Base-by-base conservation (phyloP, 2,329 filamentous ascomycete species). In the Fusarium humuli region DNA sequence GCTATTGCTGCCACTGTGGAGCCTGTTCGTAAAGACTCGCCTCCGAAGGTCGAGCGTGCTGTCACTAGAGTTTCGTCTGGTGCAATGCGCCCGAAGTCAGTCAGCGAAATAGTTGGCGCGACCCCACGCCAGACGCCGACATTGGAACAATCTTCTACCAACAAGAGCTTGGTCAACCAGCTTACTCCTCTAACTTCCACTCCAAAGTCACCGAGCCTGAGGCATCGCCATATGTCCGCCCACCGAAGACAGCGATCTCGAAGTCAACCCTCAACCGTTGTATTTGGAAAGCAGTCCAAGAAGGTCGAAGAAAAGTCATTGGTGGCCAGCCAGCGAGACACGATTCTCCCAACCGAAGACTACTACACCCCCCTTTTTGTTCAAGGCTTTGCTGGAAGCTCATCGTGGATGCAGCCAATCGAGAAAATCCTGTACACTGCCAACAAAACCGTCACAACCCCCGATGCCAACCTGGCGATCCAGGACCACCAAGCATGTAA, bases 401-500 rank as follows among this genome's bases (percentile, higher is more conserved):
- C 85, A 48, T 85, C 83, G 54, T 89, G 87, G 83, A 88, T 90
- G 83, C 88, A 88, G 59, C 85, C 86, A 1, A 81, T 91, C 11
- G 88, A 92, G 60, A 91, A 93, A 44, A 86, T 98, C 1, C 83
- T 98, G 6, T 88, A 91, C 58, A 91, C 93, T 46, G 93, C 94
- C 6, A 92, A 94, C 76, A 99, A 99, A 79, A 97, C 94, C 0
- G 84, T 98, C 13, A 94, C 92, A 3, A 98, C 95, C 0, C 85
- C 91, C 3, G 94, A 98, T 76, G 91, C 94, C 53, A 90, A 94
- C 61, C 88, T 97, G 3, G 91, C 94, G 45, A 89, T 97, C 42
- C 89, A 94, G 50, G 94, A 98, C 74, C 90, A 92, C 61, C 94
- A 97, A 79, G 93, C 97, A 55, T 96, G 93, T 75, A 91, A 93